A percentile compares a stretch with the other conserved stretches of the same genome.
Evolutionary conservation across 257 asterid genomes (phyloP).

Genomic region (Scutellaria galericulata): DNA sequence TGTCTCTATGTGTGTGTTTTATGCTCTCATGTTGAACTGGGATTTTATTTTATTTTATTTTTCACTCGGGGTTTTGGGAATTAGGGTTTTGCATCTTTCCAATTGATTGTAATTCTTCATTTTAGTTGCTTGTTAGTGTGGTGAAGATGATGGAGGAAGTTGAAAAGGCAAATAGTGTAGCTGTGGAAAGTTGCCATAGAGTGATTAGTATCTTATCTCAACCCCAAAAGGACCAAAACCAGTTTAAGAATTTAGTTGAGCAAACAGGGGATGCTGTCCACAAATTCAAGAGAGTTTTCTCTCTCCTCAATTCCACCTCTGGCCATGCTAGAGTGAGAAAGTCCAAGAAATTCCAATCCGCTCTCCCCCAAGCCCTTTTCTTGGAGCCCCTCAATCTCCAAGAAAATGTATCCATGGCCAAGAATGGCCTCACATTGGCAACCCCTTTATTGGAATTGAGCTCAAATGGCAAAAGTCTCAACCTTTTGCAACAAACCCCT

Average conservation of each 20-base stretch:
- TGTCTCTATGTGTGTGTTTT: not conserved
- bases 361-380: slow-evolving; percentile 61
- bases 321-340: slow-evolving; percentile 93
- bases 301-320: slow-evolving; percentile 60
- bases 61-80: slow-evolving; percentile 38
- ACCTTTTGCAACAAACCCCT: slow-evolving; percentile 49
- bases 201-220: slow-evolving; percentile 66
- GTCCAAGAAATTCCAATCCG: slow-evolving; percentile 48
- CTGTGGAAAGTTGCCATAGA: slow-evolving; percentile 85
- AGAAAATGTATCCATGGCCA: slow-evolving; percentile 47
- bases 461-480: slow-evolving; percentile 52
- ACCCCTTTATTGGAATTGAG: slow-evolving; percentile 59
- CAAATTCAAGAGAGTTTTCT: slow-evolving; percentile 72
- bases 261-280: slow-evolving; percentile 79
- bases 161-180: slow-evolving; percentile 73
- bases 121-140: not conserved
- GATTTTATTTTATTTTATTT: not conserved
- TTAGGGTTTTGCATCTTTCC: slow-evolving; percentile 40
- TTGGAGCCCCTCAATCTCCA: slow-evolving; percentile 63
- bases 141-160: slow-evolving; percentile 68
- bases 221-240: slow-evolving; percentile 54
- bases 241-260: slow-evolving; percentile 49
- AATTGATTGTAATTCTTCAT: not conserved
- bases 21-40: slow-evolving; percentile 16
- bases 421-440: slow-evolving; percentile 54